phyloP scores from a whole-genome alignment of 1,284 basidiomycete genomes.

The Sparassis latifolia region DNA sequence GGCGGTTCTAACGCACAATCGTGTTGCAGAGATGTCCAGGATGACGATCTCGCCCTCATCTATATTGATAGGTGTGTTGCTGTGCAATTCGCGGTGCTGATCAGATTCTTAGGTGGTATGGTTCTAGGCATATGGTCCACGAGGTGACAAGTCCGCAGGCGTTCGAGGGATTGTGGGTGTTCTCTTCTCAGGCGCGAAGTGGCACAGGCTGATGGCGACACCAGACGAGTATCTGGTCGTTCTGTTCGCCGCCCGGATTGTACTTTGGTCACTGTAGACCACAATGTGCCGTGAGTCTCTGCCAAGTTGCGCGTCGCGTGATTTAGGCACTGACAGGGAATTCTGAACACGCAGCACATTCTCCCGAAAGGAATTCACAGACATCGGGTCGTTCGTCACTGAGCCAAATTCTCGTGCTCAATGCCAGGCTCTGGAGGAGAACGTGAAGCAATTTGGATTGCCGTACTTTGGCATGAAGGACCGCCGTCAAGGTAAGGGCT shows the following conservation, averaged over 20 bases:
- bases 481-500: constrained; percentile 69
- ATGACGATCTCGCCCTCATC: constrained; percentile 82
- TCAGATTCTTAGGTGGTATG: constrained; percentile 58
- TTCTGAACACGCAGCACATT: constrained; percentile 49
- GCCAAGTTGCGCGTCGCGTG: neutral
- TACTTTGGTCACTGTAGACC: constrained; percentile 92
- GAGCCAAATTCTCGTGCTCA: constrained; percentile 93
- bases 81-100: constrained; percentile 1
- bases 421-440: constrained; percentile 86
- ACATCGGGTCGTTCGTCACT: constrained; percentile 72
- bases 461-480: constrained; percentile 95
- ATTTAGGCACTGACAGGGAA: neutral
- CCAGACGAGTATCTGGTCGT: constrained; percentile 73
- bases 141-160: constrained; percentile 97
- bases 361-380: constrained; percentile 82
- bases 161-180: constrained; percentile 83
- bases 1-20: constrained; percentile 2
- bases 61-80: constrained; percentile 81
- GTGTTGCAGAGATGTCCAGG: constrained; percentile 55
- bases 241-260: constrained; percentile 88
- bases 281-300: constrained; percentile 85
- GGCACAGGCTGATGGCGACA: constrained; percentile 3
- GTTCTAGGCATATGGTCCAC: constrained; percentile 91
- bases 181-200: neutral
- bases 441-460: constrained; percentile 92